Evolutionary conservation across 306 rosid species (phyloP).

Genomic region (Prunus fruticosa): DNA sequence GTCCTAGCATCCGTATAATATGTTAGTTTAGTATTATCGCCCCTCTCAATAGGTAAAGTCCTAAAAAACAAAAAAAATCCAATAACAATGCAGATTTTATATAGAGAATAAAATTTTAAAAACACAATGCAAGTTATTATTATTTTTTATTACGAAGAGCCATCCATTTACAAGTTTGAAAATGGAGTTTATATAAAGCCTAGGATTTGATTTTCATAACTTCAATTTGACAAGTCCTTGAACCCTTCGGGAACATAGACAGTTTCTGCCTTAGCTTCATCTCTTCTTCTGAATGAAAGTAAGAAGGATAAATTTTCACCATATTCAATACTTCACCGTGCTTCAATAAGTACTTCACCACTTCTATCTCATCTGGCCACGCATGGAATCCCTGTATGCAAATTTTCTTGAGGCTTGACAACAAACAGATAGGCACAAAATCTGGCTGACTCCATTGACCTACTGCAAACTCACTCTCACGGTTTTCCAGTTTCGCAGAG

Average conservation of each 20-base stretch:
- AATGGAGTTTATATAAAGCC: neutral
- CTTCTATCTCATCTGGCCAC: neutral
- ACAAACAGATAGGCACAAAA: neutral
- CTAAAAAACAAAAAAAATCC: too few species aligned
- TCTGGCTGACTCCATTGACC: neutral
- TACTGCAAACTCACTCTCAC: neutral
- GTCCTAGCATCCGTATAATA: too few species aligned
- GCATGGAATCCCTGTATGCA: neutral
- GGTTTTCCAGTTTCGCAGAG: neutral
- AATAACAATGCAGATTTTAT: too few species aligned
- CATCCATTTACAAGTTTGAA: neutral
- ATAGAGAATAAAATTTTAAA: too few species aligned
- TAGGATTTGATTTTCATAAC: neutral
- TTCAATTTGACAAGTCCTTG: neutral
- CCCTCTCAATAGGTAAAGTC: too few species aligned
- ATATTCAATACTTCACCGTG: neutral
- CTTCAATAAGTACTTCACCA: neutral
- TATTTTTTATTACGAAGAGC: too few species aligned
- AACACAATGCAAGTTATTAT: too few species aligned
- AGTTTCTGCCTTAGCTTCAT: neutral
- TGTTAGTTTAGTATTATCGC: too few species aligned
- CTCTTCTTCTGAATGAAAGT: neutral
- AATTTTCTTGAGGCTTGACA: neutral
- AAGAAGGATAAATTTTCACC: neutral
- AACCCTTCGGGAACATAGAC: neutral